These are phyloP conservation scores for Chernovozyma aurita DNA, from an alignment of 1,139 yeast species.

Conservation along the genomic window DNA sequence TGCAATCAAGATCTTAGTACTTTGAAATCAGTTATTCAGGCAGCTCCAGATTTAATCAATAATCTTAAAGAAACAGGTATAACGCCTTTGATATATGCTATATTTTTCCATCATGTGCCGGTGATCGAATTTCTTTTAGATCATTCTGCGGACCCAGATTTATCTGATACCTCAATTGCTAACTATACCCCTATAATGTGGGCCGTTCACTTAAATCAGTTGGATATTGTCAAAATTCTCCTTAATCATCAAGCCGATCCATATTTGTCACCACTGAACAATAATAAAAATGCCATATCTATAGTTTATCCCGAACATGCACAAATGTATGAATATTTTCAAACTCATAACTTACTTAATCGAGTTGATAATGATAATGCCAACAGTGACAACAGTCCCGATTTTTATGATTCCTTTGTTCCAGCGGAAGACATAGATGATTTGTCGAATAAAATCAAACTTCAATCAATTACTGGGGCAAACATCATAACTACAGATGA, in stretches of 20 bases:
- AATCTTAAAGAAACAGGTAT: slow-evolving; percentile 37
- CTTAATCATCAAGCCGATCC: slow-evolving; percentile 43
- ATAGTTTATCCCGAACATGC: slow-evolving; percentile 29
- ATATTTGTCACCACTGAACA: slow-evolving; percentile 22
- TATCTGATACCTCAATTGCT: slow-evolving; percentile 28
- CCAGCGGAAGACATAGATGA: slow-evolving; percentile 37
- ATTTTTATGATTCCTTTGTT: slow-evolving; percentile 13
- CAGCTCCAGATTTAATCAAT: slow-evolving; percentile 28
- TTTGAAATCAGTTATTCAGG: slow-evolving; percentile 31
- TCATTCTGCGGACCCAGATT: slow-evolving; percentile 37
- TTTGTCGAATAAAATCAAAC: slow-evolving; percentile 36
- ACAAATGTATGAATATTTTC: slow-evolving; percentile 35
- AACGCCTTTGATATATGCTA: slow-evolving; percentile 48
- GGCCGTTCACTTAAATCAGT: slow-evolving; percentile 40
- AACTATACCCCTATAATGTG: slow-evolving; percentile 44
- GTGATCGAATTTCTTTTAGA: slow-evolving; percentile 41
- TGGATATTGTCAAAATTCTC: slow-evolving; percentile 31
- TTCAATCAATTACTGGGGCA: slow-evolving; percentile 42
- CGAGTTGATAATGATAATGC: slow-evolving; percentile 2
- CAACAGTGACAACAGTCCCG: slow-evolving; percentile 13
- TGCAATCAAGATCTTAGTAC: slow-evolving; percentile 49
- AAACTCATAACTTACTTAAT: slow-evolving; percentile 33
- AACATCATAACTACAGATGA: slow-evolving; percentile 14
- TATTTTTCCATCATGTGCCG: slow-evolving; percentile 43
- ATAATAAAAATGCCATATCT: slow-evolving; percentile 28